Evolutionary conservation across 768 basidiomycete species (phyloP).

Genomic region (Auriculariales sp.): DNA sequence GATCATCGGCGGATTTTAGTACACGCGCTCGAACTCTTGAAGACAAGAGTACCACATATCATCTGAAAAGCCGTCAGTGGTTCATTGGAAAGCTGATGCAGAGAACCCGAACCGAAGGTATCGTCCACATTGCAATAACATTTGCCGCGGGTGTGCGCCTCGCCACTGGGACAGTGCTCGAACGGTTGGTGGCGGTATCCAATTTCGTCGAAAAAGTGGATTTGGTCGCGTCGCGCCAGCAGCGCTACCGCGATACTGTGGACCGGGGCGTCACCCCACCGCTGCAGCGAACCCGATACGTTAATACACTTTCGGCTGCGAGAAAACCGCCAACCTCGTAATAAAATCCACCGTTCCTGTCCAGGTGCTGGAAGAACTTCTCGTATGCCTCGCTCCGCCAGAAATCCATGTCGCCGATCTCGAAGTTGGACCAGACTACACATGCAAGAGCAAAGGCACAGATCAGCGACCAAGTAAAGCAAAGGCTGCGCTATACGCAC

Average conservation of each 20-base stretch:
- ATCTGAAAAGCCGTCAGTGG: constrained; percentile 25
- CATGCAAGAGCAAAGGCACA: neutral
- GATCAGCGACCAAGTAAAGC: neutral
- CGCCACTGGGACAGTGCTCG: constrained; percentile 80
- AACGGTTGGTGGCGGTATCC: constrained; percentile 91
- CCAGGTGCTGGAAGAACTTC: constrained; percentile 73
- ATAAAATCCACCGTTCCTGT: constrained; percentile 73
- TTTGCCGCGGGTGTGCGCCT: constrained; percentile 58
- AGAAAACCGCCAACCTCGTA: constrained; percentile 47
- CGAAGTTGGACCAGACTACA: constrained; percentile 89
- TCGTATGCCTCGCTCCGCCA: constrained; percentile 74
- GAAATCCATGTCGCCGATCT: constrained; percentile 73
- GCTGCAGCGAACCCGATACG: constrained; percentile 21
- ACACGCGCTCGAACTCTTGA: neutral
- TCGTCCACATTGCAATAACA: constrained; percentile 73
- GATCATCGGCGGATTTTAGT: neutral
- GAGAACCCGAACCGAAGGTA: constrained; percentile 38
- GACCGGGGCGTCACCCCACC: constrained; percentile 92
- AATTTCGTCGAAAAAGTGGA: constrained; percentile 92
- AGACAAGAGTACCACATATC: neutral
- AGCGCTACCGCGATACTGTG: constrained; percentile 85
- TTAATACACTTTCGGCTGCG: constrained; percentile 4
- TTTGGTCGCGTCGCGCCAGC: constrained; percentile 75
- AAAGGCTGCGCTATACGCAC: constrained; percentile 19
- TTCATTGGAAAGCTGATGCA: constrained; percentile 6